These are phyloP conservation scores for Tagetes patula DNA, from an alignment of 129 eudicot species.

Conservation along the genomic window DNA sequence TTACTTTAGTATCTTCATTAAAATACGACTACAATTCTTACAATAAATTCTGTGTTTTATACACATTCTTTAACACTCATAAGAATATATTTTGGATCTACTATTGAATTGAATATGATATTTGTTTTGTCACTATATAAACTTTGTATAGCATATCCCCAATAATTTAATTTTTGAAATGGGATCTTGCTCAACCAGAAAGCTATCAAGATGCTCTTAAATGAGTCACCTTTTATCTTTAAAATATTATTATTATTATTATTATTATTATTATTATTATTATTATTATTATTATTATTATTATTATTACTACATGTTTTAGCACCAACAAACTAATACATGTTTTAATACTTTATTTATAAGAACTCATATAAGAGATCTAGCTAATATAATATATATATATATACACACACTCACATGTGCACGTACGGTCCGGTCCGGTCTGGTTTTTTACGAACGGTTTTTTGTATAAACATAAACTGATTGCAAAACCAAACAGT, in stretches of 20 bases:
- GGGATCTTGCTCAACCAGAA: conserved; percentile 47
- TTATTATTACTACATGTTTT: too few species aligned
- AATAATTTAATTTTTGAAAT: conserved; percentile 33
- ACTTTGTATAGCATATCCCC: conserved; percentile 39
- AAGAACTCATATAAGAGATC: too few species aligned
- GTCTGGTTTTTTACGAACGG: too few species aligned
- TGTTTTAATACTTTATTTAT: too few species aligned
- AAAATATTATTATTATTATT: neutral
- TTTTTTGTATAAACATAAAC: too few species aligned
- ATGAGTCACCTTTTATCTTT: conserved; percentile 19
- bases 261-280: too few species aligned
- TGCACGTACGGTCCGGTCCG: too few species aligned
- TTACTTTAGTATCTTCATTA: conserved; percentile 9
- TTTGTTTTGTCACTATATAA: conserved; percentile 49
- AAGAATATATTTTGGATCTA: conserved; percentile 21
- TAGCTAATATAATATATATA: too few species aligned
- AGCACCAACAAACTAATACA: too few species aligned
- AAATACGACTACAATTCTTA: neutral
- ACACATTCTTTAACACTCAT: conserved; percentile 12
- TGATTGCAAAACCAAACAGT: too few species aligned
- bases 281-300: too few species aligned
- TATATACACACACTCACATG: too few species aligned
- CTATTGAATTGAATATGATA: conserved; percentile 8
- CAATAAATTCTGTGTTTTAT: conserved; percentile 25
- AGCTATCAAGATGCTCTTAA: conserved; percentile 53